Evolutionary conservation across 148 eudicot species (phyloP), one percentile per base, ranked within the genome.

Genomic region (Rhododendron griersonianum): DNA sequence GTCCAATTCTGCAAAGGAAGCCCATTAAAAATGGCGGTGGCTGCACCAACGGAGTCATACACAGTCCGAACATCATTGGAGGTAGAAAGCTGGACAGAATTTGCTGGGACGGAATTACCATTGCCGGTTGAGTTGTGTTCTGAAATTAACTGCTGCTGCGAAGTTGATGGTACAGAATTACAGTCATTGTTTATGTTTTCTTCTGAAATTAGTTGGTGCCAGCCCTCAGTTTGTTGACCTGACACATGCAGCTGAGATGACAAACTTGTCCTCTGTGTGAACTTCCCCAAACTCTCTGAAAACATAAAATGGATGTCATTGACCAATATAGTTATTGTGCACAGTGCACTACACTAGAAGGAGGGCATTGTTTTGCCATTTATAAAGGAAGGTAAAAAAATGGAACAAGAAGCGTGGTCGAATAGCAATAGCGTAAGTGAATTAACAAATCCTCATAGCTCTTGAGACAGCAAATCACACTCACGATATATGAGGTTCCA

Each of bases 201-300:
- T 78, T 8, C 51, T 78, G 53, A 44, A 39, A 78, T 23, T 23
- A 23, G 53, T 47, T 21, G 8, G 18, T 41, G 53, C 28, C 11
- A 6, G 51, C 7, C 53, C 81, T 44, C 53, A 8, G 53, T 8
- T 41, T 78, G 81, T n/a, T 78, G 53, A 44, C 28, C 51, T 2
- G 81, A 78, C 13, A 19, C 15, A 78, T 78, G 81, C 51, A 44
- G 53, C 53, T 11, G 51, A 2, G 81, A 44, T 41, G n/a, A 21
- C 21, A 16, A 25, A 78, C 30, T 78, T 18, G 51, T 78, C 28
- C 14, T 78, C 15, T 47, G 28, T 9, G 53, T 45, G 30, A 78
- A 78, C 81, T 78, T 78, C 48, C 25, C 25, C 51, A 78, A 78
- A 78, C 81, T 44, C 81, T 44, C 81, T 78, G 16, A 44, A 44